These are phyloP conservation scores for Epicoccum sorghinum DNA, from an alignment of 2,329 filamentous ascomycete genomes.

Conservation along the genomic window DNA sequence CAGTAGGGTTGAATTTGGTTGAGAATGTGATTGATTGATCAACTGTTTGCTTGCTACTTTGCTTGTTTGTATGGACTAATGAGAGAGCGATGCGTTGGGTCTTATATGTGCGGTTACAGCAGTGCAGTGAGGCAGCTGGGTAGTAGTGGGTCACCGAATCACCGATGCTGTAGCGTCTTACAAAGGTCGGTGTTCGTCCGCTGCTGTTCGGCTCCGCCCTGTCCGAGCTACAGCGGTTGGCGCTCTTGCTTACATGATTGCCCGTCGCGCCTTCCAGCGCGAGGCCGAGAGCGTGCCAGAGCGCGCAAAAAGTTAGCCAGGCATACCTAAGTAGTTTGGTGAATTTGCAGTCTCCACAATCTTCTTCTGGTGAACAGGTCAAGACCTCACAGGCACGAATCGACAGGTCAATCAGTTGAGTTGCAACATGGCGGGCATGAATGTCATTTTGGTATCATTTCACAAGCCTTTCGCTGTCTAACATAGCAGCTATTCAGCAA, in stretches of 20 bases:
- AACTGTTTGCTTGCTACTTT: background rate
- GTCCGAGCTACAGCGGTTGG: conserved; percentile 3
- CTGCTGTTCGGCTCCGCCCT: conserved; percentile 11
- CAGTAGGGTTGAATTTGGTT: background rate
- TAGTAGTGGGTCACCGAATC: background rate
- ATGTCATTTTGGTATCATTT: conserved; percentile 46
- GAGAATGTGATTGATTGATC: background rate
- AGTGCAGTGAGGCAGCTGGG: background rate
- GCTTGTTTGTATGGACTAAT: background rate
- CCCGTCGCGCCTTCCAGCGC: background rate
- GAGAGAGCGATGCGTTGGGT: background rate
- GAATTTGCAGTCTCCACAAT: too few species aligned
- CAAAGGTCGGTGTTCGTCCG: background rate
- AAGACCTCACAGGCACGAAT: too few species aligned
- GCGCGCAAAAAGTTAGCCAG: background rate
- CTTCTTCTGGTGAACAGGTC: too few species aligned
- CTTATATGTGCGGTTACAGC: background rate
- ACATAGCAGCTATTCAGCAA: conserved; percentile 41
- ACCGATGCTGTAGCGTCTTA: background rate
- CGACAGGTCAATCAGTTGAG: background rate
- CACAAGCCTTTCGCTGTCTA: conserved; percentile 40
- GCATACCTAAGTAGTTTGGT: too few species aligned
- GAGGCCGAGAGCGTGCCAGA: too few species aligned
- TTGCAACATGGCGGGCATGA: conserved; percentile 32
- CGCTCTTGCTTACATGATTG: background rate